Base-by-base conservation (phyloP, 352 stramenopile genomes). In the Globisporangium emineosum region DNA sequence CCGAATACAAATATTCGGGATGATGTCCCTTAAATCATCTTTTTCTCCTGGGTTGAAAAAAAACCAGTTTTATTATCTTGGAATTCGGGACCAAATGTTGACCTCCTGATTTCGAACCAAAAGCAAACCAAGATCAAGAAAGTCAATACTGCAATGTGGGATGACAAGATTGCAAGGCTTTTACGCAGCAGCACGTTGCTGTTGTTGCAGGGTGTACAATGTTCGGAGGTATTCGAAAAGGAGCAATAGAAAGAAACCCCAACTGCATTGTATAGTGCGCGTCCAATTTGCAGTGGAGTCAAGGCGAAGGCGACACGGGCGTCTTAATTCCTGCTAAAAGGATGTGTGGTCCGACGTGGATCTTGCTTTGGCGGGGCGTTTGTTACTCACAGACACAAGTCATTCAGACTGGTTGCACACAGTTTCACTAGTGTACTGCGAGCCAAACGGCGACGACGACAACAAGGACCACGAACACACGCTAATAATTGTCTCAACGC, bases 11-110 rank as follows among this genome's bases (percentile, higher is more conserved):
- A n/a, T n/a, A n/a, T n/a, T n/a, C n/a, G n/a, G n/a, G n/a, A n/a
- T n/a, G n/a, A n/a, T 30, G n/a, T 58, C 6, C 52, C 30, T 19
- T 5, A 52, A 29, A 29, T 27, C 43, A 19, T 19, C 12, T 23
- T 12, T 19, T 57, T 57, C 13, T 45, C 10, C 30, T 45, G 52
- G 52, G 52, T 58, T 58, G 30, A 58, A 43, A 58, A 45, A 30
- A 45, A 55, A 21, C 49, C n/a, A 17, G 17, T 15, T 27, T 37
- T 57, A 9, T n/a, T 5, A n/a, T 50, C 19, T 29, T 19, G 10
- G 4, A 19, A 45, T 58, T 58, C 52, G 52, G 52, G 30, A 57
- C 50, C 10, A n/a, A 21, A 50, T n/a, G 10, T 7, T 56, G 19
- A 5, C 15, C 19, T n/a, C 29, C 51, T 57, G 19, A 57, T 57